Evolutionary conservation across 345 rosid genomes (phyloP).

Genomic region (Mangifera indica): DNA sequence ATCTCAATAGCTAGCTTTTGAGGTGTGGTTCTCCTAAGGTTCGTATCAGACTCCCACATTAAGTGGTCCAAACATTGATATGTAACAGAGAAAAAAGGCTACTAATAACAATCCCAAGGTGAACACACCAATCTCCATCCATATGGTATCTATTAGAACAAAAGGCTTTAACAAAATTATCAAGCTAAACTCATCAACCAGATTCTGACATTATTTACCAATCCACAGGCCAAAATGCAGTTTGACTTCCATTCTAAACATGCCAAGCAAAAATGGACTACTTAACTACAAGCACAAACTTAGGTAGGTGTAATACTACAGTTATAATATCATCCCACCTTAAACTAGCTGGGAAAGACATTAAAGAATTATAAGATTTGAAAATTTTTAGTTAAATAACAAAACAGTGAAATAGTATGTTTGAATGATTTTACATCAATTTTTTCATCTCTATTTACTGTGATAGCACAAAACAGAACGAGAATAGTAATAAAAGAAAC

Average conservation of each 20-base stretch:
- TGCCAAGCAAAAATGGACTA: neutral
- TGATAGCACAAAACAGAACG: conserved; percentile 7
- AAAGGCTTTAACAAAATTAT: neutral
- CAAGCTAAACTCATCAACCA: conserved; percentile 3
- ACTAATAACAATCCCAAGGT: neutral
- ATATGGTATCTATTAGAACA: neutral
- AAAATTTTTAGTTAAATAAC: neutral
- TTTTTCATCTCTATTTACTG: neutral
- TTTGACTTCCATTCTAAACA: neutral
- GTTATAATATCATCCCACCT: neutral
- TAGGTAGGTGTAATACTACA: neutral
- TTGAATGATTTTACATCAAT: too few relatives aligned
- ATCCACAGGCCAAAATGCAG: neutral
- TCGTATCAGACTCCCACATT: conserved; percentile 9
- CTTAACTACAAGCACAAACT: neutral
- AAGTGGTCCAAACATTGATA: neutral
- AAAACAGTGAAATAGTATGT: neutral
- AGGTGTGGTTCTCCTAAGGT: too few relatives aligned
- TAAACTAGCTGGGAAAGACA: neutral
- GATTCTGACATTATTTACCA: neutral
- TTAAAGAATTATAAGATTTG: neutral
- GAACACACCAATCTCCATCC: neutral
- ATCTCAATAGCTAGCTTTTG: too few relatives aligned
- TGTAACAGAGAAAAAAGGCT: neutral
- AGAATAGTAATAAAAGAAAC: conserved; percentile 3